Conservation (phyloP, 2,329 filamentous ascomycete genomes). For the Ophiostoma australiae region DNA sequence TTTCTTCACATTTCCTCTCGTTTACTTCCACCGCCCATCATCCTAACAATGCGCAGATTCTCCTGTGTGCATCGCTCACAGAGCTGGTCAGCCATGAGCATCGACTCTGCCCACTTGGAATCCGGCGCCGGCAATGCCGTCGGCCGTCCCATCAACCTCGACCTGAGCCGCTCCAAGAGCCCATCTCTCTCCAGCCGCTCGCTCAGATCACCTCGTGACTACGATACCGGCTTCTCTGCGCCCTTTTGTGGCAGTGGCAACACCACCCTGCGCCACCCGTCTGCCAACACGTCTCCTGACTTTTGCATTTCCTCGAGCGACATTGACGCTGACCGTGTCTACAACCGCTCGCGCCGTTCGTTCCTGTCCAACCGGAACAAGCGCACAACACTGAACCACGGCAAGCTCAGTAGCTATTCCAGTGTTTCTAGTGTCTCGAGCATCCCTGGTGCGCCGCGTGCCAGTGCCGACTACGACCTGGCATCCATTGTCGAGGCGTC, state of each 20-base stretch:
- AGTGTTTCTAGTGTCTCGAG: neutral
- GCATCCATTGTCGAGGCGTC: conserved; percentile 22
- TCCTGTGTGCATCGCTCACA: conserved; percentile 22
- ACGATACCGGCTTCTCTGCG: conserved; percentile 50
- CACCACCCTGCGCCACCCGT: conserved; percentile 58
- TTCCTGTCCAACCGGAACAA: conserved; percentile 44
- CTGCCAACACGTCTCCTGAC: conserved; percentile 53
- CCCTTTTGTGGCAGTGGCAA: conserved; percentile 48
- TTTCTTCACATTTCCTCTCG: neutral
- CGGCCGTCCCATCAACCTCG: conserved; percentile 1
- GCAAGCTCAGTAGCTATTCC: conserved; percentile 35
- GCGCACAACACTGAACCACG: conserved; percentile 45
- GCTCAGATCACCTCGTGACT: conserved; percentile 13
- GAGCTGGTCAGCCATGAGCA: conserved; percentile 28
- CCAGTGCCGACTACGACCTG: conserved; percentile 20
- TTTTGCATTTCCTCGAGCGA: conserved; percentile 55
- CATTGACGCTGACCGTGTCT: conserved; percentile 41
- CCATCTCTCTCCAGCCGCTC: conserved; percentile 18
- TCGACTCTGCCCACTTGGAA: conserved; percentile 21
- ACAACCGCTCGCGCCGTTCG: conserved; percentile 43
- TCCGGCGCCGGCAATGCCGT: neutral
- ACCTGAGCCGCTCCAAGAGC: conserved; percentile 14
- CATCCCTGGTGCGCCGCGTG: neutral
- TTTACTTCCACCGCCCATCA: neutral
- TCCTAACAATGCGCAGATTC: conserved; percentile 25